Evolutionary conservation across 2,329 filamentous ascomycete genomes (phyloP).

Genomic region (Penicillium griseofulvum): DNA sequence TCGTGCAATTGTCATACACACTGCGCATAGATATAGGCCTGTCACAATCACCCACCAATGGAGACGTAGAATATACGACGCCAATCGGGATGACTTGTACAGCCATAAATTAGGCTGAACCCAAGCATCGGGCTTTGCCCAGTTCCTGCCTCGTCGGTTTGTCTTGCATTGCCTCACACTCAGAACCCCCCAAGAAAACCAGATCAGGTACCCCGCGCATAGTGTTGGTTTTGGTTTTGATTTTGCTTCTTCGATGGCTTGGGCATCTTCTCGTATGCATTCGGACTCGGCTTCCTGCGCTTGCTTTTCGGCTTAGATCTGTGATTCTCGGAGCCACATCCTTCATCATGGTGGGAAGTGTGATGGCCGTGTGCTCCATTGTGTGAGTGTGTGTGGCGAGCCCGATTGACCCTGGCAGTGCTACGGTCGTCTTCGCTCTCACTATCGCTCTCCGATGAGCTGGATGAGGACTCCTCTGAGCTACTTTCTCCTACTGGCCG

Average conservation of each 20-base stretch:
- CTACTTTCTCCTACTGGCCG: slow-evolving; percentile 80
- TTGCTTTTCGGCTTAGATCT: slow-evolving; percentile 22
- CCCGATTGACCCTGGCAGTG: background rate
- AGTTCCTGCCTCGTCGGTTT: background rate
- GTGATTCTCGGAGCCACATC: slow-evolving; percentile 17
- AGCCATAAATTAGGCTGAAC: background rate
- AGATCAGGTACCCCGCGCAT: slow-evolving; percentile 12
- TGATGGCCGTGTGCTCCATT: slow-evolving; percentile 19
- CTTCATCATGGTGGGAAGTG: slow-evolving; percentile 18
- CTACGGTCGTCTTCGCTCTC: slow-evolving; percentile 36
- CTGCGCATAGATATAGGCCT: background rate
- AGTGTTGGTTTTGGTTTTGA: slow-evolving; percentile 9
- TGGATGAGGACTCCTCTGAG: slow-evolving; percentile 51
- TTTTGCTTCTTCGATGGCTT: slow-evolving; percentile 25
- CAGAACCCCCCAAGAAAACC: background rate
- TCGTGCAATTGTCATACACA: background rate
- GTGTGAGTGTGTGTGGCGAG: slow-evolving; percentile 16
- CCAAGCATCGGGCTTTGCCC: background rate
- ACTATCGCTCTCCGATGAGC: slow-evolving; percentile 52
- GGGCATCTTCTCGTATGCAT: slow-evolving; percentile 50
- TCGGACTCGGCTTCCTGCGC: slow-evolving; percentile 42
- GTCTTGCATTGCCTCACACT: background rate
- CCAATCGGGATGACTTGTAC: background rate
- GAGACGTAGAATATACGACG: background rate
- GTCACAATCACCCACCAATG: background rate